A percentile compares a stretch with the other conserved stretches of the same genome.
These are phyloP conservation scores for Paramecium primaurelia DNA, from an alignment of 73 alveolate species.

Conservation along the genomic window DNA sequence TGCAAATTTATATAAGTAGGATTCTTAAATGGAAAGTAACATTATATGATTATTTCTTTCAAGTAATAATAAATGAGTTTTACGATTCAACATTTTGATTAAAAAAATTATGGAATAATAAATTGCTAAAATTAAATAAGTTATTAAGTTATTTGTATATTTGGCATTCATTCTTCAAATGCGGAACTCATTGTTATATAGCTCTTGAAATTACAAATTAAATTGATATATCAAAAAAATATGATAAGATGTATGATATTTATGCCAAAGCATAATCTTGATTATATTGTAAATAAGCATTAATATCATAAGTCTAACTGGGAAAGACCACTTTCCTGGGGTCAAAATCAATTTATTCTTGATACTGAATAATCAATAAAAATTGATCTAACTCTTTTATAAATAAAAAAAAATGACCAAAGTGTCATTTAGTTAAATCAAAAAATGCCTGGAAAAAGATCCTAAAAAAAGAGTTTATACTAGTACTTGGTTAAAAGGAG, in stretches of 20 bases:
- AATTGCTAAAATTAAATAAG: background rate
- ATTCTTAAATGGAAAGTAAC: background rate
- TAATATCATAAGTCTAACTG: background rate
- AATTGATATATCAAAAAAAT: slow-evolving; percentile 14
- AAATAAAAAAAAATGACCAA: background rate
- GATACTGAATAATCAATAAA: background rate
- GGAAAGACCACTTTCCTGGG: slow-evolving; percentile 41
- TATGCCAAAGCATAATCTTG: slow-evolving; percentile 32
- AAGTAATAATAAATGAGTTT: background rate
- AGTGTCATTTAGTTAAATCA: background rate
- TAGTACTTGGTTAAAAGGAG: background rate
- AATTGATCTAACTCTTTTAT: slow-evolving; percentile 49
- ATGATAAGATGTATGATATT: slow-evolving; percentile 47
- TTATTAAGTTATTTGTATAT: background rate
- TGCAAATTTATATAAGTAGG: background rate
- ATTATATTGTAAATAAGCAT: slow-evolving; percentile 12
- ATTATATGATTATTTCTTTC: background rate
- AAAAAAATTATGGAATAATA: background rate
- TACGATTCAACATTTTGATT: background rate
- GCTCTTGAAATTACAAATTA: slow-evolving; percentile 73
- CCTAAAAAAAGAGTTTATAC: background rate
- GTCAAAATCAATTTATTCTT: slow-evolving; percentile 15
- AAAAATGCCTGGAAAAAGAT: background rate
- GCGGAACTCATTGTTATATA: slow-evolving; percentile 73
- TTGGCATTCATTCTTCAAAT: background rate